Percentiles rank a stretch among this genome's conserved stretches.
These are phyloP conservation scores for Trapa bicornis DNA, from an alignment of 345 rosid species.

Conservation along the genomic window DNA sequence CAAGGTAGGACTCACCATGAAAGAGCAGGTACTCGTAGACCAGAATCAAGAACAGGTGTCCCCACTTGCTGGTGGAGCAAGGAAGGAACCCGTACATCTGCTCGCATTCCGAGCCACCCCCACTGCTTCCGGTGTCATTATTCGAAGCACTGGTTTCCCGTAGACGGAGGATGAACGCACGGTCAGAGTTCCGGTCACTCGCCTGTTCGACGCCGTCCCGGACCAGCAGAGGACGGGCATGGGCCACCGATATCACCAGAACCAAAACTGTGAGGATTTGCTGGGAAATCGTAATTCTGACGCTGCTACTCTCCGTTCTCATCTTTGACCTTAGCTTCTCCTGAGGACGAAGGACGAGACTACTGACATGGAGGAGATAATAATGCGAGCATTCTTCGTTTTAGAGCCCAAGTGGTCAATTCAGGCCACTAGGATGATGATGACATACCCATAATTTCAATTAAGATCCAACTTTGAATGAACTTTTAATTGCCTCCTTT, in stretches of 20 bases:
- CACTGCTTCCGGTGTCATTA: neutral
- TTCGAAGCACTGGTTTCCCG: neutral
- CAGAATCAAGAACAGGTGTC: constrained; percentile 16
- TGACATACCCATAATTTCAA: no score
- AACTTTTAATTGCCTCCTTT: no score
- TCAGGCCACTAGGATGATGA: neutral
- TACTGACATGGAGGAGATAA: neutral
- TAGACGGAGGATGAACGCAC: neutral
- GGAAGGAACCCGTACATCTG: constrained; percentile 26
- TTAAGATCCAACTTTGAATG: no score
- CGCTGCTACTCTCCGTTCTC: neutral
- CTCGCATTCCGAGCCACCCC: constrained; percentile 6
- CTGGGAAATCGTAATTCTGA: neutral
- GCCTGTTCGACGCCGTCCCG: neutral
- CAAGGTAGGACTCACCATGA: constrained; percentile 21
- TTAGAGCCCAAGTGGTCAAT: neutral
- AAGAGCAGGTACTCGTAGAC: constrained; percentile 20
- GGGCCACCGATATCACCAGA: neutral
- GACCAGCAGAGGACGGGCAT: neutral
- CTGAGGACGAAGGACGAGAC: neutral
- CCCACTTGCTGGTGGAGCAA: constrained; percentile 16
- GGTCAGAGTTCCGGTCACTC: neutral
- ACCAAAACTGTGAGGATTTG: neutral
- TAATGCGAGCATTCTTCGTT: neutral
- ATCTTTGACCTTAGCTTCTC: neutral